phyloP scores from a whole-genome alignment of 345 rosid species.

The Conringia planisiliqua region DNA sequence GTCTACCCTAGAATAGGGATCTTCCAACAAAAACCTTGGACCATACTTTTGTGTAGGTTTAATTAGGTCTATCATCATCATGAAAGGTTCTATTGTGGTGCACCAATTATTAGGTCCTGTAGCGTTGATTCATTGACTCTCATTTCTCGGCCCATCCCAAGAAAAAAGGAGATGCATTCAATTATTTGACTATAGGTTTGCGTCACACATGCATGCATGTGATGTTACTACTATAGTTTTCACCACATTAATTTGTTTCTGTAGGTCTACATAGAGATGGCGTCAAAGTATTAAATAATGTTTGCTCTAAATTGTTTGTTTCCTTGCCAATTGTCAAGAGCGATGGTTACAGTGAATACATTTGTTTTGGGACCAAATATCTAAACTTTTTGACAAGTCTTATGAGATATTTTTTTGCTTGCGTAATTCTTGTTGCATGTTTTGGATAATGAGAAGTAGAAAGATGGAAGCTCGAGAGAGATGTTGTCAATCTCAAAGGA shows the following conservation, averaged over 20 bases:
- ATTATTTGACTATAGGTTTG: constrained; percentile 16
- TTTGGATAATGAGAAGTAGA: neutral
- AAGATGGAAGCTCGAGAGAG: constrained; percentile 2
- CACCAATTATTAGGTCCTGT: constrained; percentile 26
- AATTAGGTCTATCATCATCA: constrained; percentile 19
- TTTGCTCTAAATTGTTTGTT: neutral
- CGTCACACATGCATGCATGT: constrained; percentile 24
- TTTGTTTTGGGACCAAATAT: constrained; percentile 13
- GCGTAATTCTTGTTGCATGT: constrained; percentile 17
- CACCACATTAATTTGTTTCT: constrained; percentile 1
- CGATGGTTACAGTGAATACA: neutral
- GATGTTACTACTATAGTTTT: neutral
- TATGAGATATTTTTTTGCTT: neutral
- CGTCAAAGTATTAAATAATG: neutral
- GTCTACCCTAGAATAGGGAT: neutral
- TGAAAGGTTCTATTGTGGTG: neutral
- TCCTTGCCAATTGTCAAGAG: neutral
- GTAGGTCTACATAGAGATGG: constrained; percentile 1
- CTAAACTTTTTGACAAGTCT: constrained; percentile 27
- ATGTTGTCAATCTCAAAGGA: constrained; percentile 6
- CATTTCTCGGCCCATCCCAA: constrained; percentile 20
- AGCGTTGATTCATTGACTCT: constrained; percentile 12
- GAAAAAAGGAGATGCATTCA: constrained; percentile 6
- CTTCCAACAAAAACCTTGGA: constrained; percentile 5
- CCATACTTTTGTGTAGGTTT: constrained; percentile 10